Evolutionary conservation across 768 basidiomycete genomes (phyloP).

Genomic region (Tubosaeta sp.): DNA sequence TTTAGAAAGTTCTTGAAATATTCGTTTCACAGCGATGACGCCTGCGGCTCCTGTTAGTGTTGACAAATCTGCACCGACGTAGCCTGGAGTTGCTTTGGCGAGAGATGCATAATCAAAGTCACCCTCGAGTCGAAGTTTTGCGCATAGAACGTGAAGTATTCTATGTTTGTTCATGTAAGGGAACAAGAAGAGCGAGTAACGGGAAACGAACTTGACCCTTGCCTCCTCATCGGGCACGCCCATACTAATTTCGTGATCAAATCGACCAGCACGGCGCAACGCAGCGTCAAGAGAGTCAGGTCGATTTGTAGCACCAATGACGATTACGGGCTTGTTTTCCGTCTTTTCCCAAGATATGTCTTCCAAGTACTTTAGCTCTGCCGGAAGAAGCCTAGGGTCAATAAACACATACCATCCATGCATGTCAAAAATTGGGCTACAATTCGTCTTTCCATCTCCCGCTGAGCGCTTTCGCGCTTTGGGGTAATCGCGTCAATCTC

Average conservation of each 20-base stretch:
- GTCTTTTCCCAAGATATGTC: slow-evolving; percentile 96
- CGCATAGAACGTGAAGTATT: slow-evolving; percentile 81
- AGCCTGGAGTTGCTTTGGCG: slow-evolving; percentile 94
- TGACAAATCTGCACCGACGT: slow-evolving; percentile 92
- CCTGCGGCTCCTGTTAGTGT: slow-evolving; percentile 92
- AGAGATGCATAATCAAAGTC: slow-evolving; percentile 83
- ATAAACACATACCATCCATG: slow-evolving; percentile 82
- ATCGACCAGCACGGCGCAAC: slow-evolving; percentile 86
- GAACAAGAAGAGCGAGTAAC: background rate
- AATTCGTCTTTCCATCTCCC: slow-evolving; percentile 97
- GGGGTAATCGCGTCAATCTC: slow-evolving; percentile 98
- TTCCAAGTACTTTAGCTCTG: slow-evolving; percentile 29
- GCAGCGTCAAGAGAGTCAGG: slow-evolving; percentile 95
- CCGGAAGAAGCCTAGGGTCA: background rate
- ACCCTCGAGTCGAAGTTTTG: slow-evolving; percentile 79
- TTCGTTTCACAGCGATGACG: slow-evolving; percentile 93
- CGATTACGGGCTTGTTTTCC: slow-evolving; percentile 87
- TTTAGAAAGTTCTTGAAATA: slow-evolving; percentile 77
- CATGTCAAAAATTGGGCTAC: slow-evolving; percentile 97
- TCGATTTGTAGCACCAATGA: slow-evolving; percentile 95
- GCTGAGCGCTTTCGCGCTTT: slow-evolving; percentile 94
- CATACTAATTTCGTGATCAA: slow-evolving; percentile 98
- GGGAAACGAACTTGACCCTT: slow-evolving; percentile 71
- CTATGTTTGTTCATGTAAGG: slow-evolving; percentile 36
- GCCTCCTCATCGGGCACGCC: slow-evolving; percentile 92